Conservation (phyloP, 257 asterid genomes). For the Sherardia arvensis region DNA sequence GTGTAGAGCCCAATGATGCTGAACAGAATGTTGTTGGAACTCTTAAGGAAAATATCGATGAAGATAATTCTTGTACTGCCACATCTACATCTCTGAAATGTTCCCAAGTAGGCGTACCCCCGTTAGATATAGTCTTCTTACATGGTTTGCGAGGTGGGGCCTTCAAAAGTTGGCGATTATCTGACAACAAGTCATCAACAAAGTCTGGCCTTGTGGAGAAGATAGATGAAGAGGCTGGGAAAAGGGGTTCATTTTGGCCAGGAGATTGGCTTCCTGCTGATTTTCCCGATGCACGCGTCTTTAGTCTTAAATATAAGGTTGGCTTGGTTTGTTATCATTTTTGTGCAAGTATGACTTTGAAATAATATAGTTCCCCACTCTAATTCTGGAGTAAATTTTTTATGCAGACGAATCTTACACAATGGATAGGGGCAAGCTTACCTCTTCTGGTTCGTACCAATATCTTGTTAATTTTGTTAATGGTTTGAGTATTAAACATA, state of each 20-base stretch:
- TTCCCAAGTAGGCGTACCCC: conserved; percentile 47
- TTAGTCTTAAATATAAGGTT: conserved; percentile 93
- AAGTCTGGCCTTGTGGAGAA: conserved; percentile 99
- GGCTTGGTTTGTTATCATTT: conserved; percentile 2
- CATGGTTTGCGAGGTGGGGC: conserved; percentile 99
- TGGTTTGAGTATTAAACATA: neutral
- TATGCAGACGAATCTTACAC: conserved; percentile 90
- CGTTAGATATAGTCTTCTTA: conserved; percentile 77
- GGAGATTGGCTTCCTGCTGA: conserved; percentile 97
- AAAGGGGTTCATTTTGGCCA: conserved; percentile 97
- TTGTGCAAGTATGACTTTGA: neutral
- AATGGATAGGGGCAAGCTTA: conserved; percentile 98
- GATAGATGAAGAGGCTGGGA: conserved; percentile 98
- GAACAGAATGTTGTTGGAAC: conserved; percentile 25
- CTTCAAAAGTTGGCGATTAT: conserved; percentile 93
- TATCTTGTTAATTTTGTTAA: neutral
- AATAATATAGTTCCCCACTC: neutral
- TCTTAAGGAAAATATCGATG: conserved; percentile 18
- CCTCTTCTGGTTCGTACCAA: conserved; percentile 80
- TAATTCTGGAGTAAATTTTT: neutral
- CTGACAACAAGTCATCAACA: conserved; percentile 93
- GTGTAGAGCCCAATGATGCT: conserved; percentile 28
- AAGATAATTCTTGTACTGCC: conserved; percentile 40
- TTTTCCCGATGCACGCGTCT: conserved; percentile 89
- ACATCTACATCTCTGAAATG: conserved; percentile 39